Base-by-base conservation (phyloP, 768 basidiomycete species). In the Stropharia rugosoannulata region DNA sequence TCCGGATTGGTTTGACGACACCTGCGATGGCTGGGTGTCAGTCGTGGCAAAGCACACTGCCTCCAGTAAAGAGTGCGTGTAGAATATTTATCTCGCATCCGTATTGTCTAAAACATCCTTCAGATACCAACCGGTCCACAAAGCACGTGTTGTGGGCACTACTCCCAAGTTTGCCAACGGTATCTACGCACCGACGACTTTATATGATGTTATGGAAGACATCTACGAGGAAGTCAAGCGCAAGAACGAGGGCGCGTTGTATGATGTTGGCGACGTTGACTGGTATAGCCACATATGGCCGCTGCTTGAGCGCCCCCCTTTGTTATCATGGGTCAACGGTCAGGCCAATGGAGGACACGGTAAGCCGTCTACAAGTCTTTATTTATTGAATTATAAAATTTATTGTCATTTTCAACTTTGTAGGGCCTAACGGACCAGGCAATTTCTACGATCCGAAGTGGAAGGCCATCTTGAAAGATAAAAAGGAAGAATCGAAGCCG, bases 1-100 rank as follows among this genome's bases (percentile, higher is more conserved):
- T 47, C 56, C 61, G 27, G 68, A 71, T 57, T 73, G 72, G 73
- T 54, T 70, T 41, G 73, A 74, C 49, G 67, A 67, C 42, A 67
- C 61, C 7, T 70, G 63, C 43, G 73, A 74, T 42, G 72, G 73
- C 1, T 66, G 64, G 59, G 62, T 73, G 29, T 44, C 59, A 2
- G 71, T 68, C 8, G 37, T 49, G 15, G 64, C 68, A 35, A 60
- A 39, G 8, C 32, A 54, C 2, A 8, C 5, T 6, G 7, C 43
- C 16, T 18, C 19, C n/a, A 19, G 16, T 7, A 48, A 54, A 13
- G 46, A 56, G 59, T 59, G 66, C 53, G 46, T 60, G 46, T 54
- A 16, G 18, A 6, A 7, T 44, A 4, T 16, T 8, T 1, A 15
- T 29, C 42, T 37, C 11, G 19, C 12, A 7, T 46, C 16, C n/a